Percentiles rank a stretch among this genome's conserved stretches.
These are phyloP conservation scores for Perkinsus chesapeaki DNA, from an alignment of 169 alveolate species.

Conservation along the genomic window DNA sequence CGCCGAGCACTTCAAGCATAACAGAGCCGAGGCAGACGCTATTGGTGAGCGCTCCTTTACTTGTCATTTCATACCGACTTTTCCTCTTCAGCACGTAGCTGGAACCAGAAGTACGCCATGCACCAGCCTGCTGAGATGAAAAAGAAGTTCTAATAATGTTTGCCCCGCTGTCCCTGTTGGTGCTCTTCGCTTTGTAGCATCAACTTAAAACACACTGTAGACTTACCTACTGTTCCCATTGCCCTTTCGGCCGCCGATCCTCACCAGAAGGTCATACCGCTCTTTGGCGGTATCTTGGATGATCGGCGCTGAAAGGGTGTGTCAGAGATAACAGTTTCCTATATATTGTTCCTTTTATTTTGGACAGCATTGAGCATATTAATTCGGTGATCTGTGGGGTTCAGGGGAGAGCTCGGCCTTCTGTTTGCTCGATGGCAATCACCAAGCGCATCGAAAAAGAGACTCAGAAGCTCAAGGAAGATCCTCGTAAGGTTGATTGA, in stretches of 20 bases:
- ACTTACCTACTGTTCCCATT: background rate
- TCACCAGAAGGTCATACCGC: too few relatives aligned
- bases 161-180: background rate
- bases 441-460: conserved; percentile 44
- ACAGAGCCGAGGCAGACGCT: conserved; percentile 79
- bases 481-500: conserved; percentile 27
- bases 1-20: conserved; percentile 88
- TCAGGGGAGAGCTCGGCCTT: background rate
- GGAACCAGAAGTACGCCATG: background rate
- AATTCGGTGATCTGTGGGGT: background rate
- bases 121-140: background rate
- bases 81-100: background rate
- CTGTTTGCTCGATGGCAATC: conserved; percentile 16
- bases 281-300: background rate
- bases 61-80: background rate
- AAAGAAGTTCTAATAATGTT: background rate
- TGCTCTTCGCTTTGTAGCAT: too few relatives aligned
- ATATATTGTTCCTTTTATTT: background rate
- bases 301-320: background rate
- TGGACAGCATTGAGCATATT: background rate
- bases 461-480: conserved; percentile 44
- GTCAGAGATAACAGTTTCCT: background rate
- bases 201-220: too few relatives aligned
- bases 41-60: conserved; percentile 25
- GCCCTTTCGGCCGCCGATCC: background rate